Percentiles rank a stretch among this genome's conserved stretches.
phyloP scores from a whole-genome alignment of 225 moss, liverwort and hornwort species.

The Pseudisothecium myosuroides region DNA sequence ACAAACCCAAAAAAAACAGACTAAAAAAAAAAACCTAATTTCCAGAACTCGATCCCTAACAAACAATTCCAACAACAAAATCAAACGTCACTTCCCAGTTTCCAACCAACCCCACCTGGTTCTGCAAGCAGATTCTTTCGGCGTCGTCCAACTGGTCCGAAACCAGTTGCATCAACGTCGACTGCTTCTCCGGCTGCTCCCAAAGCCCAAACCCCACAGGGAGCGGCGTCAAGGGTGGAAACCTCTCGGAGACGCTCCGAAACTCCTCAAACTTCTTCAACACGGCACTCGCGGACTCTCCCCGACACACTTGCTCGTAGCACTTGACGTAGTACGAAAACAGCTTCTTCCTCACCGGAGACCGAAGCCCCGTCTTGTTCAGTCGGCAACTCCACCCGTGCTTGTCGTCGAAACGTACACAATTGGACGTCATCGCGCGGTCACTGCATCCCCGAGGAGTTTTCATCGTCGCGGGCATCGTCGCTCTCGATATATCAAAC shows the following conservation, averaged over 20 bases:
- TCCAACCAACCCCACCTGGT: not conserved
- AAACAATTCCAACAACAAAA: not conserved
- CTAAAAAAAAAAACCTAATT: not conserved
- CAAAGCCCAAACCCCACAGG: not conserved
- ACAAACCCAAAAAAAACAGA: too few relatives aligned
- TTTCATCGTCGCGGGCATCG: not conserved
- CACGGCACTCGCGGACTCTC: not conserved
- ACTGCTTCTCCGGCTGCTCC: not conserved
- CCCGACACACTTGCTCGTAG: not conserved
- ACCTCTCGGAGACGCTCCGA: not conserved
- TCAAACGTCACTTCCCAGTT: not conserved
- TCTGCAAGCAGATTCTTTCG: not conserved
- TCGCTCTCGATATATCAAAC: not conserved
- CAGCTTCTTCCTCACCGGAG: not conserved
- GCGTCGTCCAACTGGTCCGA: not conserved
- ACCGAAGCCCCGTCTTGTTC: not conserved
- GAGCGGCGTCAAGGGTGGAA: not conserved
- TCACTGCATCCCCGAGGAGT: not conserved
- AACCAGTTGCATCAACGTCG: not conserved
- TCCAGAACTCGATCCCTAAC: not conserved
- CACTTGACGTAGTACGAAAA: not conserved
- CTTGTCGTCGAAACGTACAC: not conserved
- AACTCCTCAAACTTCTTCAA: not conserved
- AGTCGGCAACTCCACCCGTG: not conserved
- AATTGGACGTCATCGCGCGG: not conserved